Percentiles rank a stretch among this genome's conserved stretches.
These are phyloP conservation scores for Penicillium manginii DNA, from an alignment of 495 filamentous ascomycete species.

Conservation along the genomic window DNA sequence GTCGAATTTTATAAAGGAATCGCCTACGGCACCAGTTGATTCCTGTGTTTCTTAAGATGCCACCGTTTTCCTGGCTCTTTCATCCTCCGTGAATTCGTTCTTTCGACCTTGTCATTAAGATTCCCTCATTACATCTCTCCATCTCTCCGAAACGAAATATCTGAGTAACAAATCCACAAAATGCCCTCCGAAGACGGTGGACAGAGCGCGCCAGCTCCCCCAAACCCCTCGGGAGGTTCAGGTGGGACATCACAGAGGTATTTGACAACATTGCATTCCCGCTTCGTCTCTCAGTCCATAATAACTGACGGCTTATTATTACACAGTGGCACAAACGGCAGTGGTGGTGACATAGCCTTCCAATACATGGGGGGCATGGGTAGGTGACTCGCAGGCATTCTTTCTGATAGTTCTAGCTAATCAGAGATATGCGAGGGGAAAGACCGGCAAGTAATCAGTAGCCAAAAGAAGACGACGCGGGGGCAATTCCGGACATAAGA, in stretches of 20 bases:
- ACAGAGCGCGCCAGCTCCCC: too few species aligned
- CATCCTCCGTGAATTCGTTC: background rate
- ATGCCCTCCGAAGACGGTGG: too few species aligned
- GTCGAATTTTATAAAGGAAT: slow-evolving; percentile 2
- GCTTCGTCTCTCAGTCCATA: too few species aligned
- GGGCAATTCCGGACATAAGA: background rate
- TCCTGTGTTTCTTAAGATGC: background rate
- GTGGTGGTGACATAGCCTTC: too few species aligned
- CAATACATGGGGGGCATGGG: background rate
- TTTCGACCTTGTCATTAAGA: background rate
- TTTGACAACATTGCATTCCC: too few species aligned
- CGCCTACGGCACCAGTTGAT: background rate
- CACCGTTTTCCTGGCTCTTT: background rate
- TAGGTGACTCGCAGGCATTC: background rate
- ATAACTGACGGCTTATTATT: too few species aligned
- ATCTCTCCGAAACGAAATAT: too few species aligned
- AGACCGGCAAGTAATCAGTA: background rate
- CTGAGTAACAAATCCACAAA: too few species aligned
- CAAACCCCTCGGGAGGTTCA: too few species aligned
- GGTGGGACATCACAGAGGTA: too few species aligned
- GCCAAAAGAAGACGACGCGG: background rate
- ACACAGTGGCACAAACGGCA: too few species aligned
- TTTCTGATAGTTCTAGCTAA: background rate
- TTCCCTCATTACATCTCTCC: background rate
- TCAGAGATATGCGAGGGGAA: background rate